Evolutionary conservation across 345 rosid species (phyloP).

Genomic region (Camelina hispida): DNA sequence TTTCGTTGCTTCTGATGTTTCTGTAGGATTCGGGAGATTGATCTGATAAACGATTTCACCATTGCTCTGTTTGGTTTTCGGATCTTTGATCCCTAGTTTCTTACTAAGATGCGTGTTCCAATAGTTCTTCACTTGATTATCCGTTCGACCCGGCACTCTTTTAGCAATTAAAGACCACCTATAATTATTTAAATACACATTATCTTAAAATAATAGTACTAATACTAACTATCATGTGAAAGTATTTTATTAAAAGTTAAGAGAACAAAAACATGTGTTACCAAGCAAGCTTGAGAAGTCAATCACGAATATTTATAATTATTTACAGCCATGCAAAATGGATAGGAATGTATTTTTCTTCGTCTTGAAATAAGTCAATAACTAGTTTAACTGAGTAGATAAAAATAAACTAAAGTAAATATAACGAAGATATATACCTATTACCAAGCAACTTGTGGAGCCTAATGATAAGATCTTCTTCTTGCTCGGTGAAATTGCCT

Average conservation of each 20-base stretch:
- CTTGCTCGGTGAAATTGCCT: conserved; percentile 57
- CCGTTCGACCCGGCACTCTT: conserved; percentile 75
- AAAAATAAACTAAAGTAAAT: no score
- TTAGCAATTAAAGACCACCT: conserved; percentile 80
- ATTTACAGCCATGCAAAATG: conserved; percentile 15
- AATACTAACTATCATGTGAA: neutral
- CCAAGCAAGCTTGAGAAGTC: conserved; percentile 10
- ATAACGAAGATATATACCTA: conserved; percentile 48
- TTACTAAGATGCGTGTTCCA: conserved; percentile 68
- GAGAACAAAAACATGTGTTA: conserved; percentile 27
- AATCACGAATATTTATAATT: neutral
- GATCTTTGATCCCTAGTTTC: conserved; percentile 53
- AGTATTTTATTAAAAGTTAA: neutral
- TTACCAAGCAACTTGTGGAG: conserved; percentile 70
- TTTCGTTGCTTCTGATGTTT: conserved; percentile 28
- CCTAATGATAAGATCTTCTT: conserved; percentile 68
- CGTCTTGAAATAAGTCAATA: neutral
- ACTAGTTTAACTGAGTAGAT: neutral
- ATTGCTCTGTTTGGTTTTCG: conserved; percentile 24
- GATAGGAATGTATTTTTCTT: conserved; percentile 1
- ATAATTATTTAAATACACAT: conserved; percentile 4
- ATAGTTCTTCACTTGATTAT: conserved; percentile 76
- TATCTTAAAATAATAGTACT: neutral
- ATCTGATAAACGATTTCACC: conserved; percentile 32
- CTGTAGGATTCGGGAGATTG: conserved; percentile 33